phyloP scores from a whole-genome alignment of 352 stramenopile species.

The Blastocystis sp. region DNA sequence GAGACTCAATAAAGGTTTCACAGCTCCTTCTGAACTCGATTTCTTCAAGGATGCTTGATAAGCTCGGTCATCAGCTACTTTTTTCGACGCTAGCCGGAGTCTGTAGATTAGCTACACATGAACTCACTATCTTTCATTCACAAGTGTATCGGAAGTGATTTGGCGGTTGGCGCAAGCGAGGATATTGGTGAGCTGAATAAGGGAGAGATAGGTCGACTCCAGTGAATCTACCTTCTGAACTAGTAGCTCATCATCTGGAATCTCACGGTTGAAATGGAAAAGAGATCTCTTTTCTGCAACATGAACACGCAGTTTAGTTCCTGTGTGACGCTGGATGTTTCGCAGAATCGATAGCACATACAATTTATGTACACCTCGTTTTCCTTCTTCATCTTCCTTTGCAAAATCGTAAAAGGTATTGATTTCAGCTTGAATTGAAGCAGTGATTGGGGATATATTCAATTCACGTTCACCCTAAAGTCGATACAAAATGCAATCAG shows the following conservation, averaged over 20 bases:
- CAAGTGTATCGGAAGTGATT: constrained; percentile 39
- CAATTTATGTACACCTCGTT: constrained; percentile 21
- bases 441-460: constrained; percentile 3
- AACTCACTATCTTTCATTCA: neutral
- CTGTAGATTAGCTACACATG: constrained; percentile 55
- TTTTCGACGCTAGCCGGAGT: constrained; percentile 46
- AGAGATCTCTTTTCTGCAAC: neutral
- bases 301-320: neutral
- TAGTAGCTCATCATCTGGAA: neutral
- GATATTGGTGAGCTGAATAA: constrained; percentile 54
- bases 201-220: neutral
- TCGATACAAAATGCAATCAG: too few species aligned
- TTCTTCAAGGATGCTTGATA: constrained; percentile 18
- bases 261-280: neutral
- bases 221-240: neutral
- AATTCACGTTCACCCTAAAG: constrained; percentile 22
- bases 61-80: constrained; percentile 36
- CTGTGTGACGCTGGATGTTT: constrained; percentile 24
- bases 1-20: neutral
- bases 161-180: constrained; percentile 46
- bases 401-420: constrained; percentile 46
- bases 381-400: constrained; percentile 38
- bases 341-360: constrained; percentile 64
- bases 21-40: neutral
- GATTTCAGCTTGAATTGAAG: constrained; percentile 28